Evolutionary conservation across 2,329 filamentous ascomycete species (phyloP), one percentile per base, ranked within the genome.

Genomic region (Aaosphaeria arxii): DNA sequence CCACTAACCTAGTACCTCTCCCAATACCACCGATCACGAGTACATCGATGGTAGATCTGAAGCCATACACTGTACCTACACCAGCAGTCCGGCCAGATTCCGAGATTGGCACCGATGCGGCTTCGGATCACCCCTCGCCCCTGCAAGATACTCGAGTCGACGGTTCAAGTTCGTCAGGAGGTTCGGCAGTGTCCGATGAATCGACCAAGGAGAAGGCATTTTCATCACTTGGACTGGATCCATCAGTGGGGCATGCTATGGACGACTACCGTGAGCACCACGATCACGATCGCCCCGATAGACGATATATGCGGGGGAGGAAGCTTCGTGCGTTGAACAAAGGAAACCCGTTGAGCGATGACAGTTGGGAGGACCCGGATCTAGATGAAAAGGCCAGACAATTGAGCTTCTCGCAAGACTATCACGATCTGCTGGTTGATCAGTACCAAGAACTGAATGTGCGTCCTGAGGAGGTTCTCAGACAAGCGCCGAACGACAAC

Each of bases 361-460:
- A 60, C 32, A 48, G 43, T 33, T 55, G 50, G 49, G 57, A 56
- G 38, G 52, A 58, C 41, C 38, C 45, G 6, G 55, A 58, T 1
- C 47, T 60, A 47, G 53, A 56, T 38, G 57, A 61, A 6, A 58
- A 54, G 42, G 45, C 56, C 32, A 50, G 55, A 39, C 48, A 59
- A 40, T 40, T 63, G n/a, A 60, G 57, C 44, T 61, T 64, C 40
- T 59, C 57, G 9, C 60, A 66, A 46, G 65, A 66, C 13, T 67
- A 66, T 33, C 64, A 67, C 39, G 48, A 59, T 31, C 47, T 62
- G 5, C 44, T 67, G 5, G 51, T 52, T 11, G 56, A 63, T 29
- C 58, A 59, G 35, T 63, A 63, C 40, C 52, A 58, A n/a, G 52
- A 58, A 36, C 43, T 47, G 43, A 50, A 42, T 17, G 48, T 57